Base-by-base conservation (phyloP, 78 protist species). In the slime mould (Dictyostelium discoideum) region DNA sequence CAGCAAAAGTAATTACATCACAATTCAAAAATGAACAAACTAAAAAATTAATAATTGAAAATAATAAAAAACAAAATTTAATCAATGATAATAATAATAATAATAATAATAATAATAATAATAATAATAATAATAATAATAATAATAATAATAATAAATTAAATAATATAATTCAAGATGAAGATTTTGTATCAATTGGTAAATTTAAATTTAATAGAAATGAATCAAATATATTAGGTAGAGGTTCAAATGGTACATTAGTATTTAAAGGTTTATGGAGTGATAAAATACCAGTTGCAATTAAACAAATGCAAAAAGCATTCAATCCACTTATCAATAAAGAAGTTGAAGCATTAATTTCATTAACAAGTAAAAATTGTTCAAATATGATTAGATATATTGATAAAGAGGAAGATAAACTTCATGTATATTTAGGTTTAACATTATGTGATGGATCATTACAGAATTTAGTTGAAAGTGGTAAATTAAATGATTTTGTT, bases 181-280 rank as follows among this genome's bases (percentile, higher is more conserved):
- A 37, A 22, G 84, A 63, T 57, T 18, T 81, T 79, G 32, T 46
- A 20, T 22, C 42, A 82, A 85, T 89, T 89, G 94, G 94, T 26
- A 89, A 89, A 81, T 89, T 89, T 81, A 81, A 48, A 89, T 89
- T 89, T 10, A 89, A 48, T 18, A 79, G 87, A 32, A 81, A 44
- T 26, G 69, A 60, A 46, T 18, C 50, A 24, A 44, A 89, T 67
- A 69, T 89, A 2, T 42, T 89, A 3, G 94, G 94, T 1, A 76
- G 94, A 69, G 94, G 94, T 1, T 80, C 86, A 42, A 89, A 89
- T 89, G 94, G 94, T 9, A 89, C 94, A 82, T 48, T 69, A 44
- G 94, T 89, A 7, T 89, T 42, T 50, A 37, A 20, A 8, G 94
- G 94, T 24, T 10, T 89, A 10, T 89, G 94, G 94, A 89, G 48